Evolutionary conservation across 345 rosid genomes (phyloP).

Genomic region (Schrenkiella parvula): DNA sequence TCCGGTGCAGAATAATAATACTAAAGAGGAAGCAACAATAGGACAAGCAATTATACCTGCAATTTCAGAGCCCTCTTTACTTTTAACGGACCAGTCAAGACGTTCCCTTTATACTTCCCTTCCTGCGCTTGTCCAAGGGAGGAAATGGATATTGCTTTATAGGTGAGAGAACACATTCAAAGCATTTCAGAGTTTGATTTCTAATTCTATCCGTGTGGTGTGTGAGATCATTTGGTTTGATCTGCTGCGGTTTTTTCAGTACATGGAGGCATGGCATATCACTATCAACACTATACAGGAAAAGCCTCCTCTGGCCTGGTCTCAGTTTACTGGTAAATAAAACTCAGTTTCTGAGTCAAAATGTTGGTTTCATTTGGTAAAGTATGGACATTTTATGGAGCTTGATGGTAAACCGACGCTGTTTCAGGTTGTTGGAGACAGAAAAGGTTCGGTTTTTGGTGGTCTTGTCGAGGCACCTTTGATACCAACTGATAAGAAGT

Average conservation of each 20-base stretch:
- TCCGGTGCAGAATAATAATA: conserved; percentile 36
- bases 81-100: conserved; percentile 67
- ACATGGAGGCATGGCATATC: conserved; percentile 99
- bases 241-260: conserved; percentile 36
- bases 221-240: conserved; percentile 12
- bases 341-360: background rate
- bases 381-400: background rate
- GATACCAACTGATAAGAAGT: conserved; percentile 68
- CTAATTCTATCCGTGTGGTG: background rate
- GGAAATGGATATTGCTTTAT: conserved; percentile 92
- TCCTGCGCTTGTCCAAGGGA: conserved; percentile 85
- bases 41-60: conserved; percentile 35
- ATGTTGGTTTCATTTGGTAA: background rate
- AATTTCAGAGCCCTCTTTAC: conserved; percentile 77
- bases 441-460: conserved; percentile 89
- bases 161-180: conserved; percentile 43
- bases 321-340: conserved; percentile 73
- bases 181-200: background rate
- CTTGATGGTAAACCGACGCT: background rate
- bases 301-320: conserved; percentile 97
- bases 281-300: conserved; percentile 80
- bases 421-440: conserved; percentile 84
- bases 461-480: conserved; percentile 95
- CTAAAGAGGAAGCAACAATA: conserved; percentile 34
- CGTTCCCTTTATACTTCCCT: conserved; percentile 60